Percentiles rank a stretch among this genome's conserved stretches.
Evolutionary conservation across 768 basidiomycete species (phyloP).

Genomic region (Boletellus sp.): DNA sequence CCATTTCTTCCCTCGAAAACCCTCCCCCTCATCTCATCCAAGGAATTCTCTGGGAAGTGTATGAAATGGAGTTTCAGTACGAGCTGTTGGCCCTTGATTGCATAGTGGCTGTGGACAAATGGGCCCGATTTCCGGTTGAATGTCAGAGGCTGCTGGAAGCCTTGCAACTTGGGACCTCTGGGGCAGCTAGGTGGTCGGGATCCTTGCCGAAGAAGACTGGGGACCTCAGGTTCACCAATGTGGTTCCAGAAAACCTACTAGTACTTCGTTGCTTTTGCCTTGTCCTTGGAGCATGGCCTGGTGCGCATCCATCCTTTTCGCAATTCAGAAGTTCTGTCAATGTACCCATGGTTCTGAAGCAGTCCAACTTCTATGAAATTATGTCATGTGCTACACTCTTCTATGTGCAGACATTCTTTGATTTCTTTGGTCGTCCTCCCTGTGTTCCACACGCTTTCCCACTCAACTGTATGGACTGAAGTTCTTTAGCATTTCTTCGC

Average conservation of each 20-base stretch:
- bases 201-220: not conserved
- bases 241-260: not conserved
- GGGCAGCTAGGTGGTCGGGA: not conserved
- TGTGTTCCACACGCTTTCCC: conserved; percentile 2
- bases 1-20: not conserved
- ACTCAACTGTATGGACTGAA: not conserved
- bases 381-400: not conserved
- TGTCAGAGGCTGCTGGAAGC: not conserved
- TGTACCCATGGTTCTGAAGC: not conserved
- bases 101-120: too few species aligned
- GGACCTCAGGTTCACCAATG: not conserved
- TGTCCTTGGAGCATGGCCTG: not conserved
- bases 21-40: not conserved
- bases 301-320: not conserved
- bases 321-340: not conserved
- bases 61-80: not conserved
- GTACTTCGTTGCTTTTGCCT: not conserved
- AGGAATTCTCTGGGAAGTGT: conserved; percentile 20
- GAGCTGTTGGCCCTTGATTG: not conserved
- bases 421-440: conserved; percentile 3
- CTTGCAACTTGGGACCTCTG: not conserved
- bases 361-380: not conserved
- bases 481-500: too few species aligned
- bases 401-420: conserved; percentile 6
- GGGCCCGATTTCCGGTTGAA: not conserved